phyloP scores from a whole-genome alignment of 495 filamentous ascomycete genomes.

The Aspergillus coremiiformis region DNA sequence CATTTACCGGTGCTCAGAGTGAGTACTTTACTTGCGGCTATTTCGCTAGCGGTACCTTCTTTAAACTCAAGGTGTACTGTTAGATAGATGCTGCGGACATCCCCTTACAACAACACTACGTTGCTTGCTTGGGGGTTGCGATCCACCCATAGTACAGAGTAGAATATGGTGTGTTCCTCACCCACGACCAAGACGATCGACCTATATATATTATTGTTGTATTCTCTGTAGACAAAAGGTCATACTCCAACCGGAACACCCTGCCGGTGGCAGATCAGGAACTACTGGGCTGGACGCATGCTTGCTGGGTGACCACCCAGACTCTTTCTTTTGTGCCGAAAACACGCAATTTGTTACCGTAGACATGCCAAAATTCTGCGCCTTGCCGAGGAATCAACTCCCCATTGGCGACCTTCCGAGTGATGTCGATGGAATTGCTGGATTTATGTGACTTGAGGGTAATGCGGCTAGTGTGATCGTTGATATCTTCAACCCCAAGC shows the following conservation, averaged over 20 bases:
- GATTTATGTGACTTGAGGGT: not conserved
- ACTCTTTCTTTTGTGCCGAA: slow-evolving; percentile 56
- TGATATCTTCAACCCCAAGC: slow-evolving; percentile 13
- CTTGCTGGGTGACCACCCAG: slow-evolving; percentile 26
- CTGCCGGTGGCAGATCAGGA: not conserved
- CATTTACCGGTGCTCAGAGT: slow-evolving; percentile 59
- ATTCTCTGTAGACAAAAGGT: not conserved
- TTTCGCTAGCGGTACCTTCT: slow-evolving; percentile 72
- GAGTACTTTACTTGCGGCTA: slow-evolving; percentile 39
- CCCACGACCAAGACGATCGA: not conserved
- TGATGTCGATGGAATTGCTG: not conserved
- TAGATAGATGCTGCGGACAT: slow-evolving; percentile 65
- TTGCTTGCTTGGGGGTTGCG: not conserved
- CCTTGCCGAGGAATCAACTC: slow-evolving; percentile 43
- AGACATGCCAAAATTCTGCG: slow-evolving; percentile 52
- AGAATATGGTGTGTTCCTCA: too few relatives aligned
- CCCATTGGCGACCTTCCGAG: slow-evolving; percentile 11
- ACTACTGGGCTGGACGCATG: not conserved
- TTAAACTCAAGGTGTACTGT: slow-evolving; percentile 52
- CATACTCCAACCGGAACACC: not conserved
- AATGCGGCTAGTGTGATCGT: slow-evolving; percentile 3
- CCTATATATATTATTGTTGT: not conserved
- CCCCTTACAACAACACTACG: slow-evolving; percentile 3
- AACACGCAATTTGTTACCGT: slow-evolving; percentile 57
- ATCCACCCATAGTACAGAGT: too few relatives aligned